phyloP scores from a whole-genome alignment of 495 filamentous ascomycete species.

The Staphylotrichum longicolle region DNA sequence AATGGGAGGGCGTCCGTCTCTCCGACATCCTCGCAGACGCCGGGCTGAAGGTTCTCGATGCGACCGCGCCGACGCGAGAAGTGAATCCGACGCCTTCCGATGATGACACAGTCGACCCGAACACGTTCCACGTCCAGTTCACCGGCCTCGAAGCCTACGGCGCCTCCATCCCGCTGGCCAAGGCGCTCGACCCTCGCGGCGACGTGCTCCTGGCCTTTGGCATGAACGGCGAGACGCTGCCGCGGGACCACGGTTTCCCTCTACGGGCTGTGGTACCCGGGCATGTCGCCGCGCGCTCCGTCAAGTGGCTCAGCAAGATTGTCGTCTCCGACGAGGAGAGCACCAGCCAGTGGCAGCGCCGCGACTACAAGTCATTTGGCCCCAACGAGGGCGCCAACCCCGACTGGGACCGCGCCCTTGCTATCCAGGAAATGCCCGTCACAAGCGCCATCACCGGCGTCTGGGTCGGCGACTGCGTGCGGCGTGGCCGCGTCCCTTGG shows the following conservation, averaged over 20 bases:
- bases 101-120: conserved; percentile 28
- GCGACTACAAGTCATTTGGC: conserved; percentile 63
- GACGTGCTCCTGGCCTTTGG: conserved; percentile 61
- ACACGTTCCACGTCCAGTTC: conserved; percentile 55
- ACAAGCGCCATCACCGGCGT: conserved; percentile 51
- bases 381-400: conserved; percentile 53
- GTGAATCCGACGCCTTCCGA: neutral
- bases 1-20: conserved; percentile 60
- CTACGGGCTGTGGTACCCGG: conserved; percentile 61
- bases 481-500: conserved; percentile 57
- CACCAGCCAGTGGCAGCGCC: conserved; percentile 56
- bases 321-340: conserved; percentile 58
- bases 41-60: conserved; percentile 34
- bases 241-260: conserved; percentile 59
- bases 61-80: conserved; percentile 13
- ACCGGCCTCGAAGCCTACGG: conserved; percentile 59
- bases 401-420: conserved; percentile 53
- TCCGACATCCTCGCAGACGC: conserved; percentile 59
- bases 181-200: conserved; percentile 52
- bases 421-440: conserved; percentile 62
- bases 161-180: conserved; percentile 56
- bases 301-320: conserved; percentile 66
- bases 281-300: conserved; percentile 58
- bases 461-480: conserved; percentile 41
- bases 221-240: conserved; percentile 59